Evolutionary conservation across 2,329 filamentous ascomycete genomes (phyloP).

Genomic region (Thielaviopsis ethacetica): DNA sequence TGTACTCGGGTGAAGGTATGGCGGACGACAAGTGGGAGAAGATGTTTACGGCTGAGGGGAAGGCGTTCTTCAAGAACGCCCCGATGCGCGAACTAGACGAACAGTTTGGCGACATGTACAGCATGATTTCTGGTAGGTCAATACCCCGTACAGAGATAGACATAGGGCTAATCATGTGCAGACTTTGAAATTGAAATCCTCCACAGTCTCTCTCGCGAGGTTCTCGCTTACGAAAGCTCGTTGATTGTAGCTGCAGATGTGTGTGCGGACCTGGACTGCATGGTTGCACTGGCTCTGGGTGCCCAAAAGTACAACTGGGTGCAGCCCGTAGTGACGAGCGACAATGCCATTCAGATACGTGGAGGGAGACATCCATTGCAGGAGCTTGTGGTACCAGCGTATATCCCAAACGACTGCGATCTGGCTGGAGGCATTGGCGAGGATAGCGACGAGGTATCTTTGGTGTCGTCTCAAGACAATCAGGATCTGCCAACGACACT

Average conservation of each 20-base stretch:
- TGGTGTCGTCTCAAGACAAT: not conserved
- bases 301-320: conserved; percentile 58
- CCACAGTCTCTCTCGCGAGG: conserved; percentile 52
- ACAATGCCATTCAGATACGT: conserved; percentile 57
- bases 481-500: conserved; percentile 33
- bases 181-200: conserved; percentile 84
- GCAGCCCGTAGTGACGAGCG: conserved; percentile 50
- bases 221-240: conserved; percentile 52
- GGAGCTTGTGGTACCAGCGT: conserved; percentile 64
- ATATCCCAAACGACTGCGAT: conserved; percentile 68
- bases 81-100: conserved; percentile 69
- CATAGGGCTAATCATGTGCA: conserved; percentile 17
- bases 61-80: conserved; percentile 73
- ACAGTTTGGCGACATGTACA: conserved; percentile 70
- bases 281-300: conserved; percentile 64
- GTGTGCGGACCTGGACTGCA: conserved; percentile 73
- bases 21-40: conserved; percentile 53
- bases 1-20: conserved; percentile 43
- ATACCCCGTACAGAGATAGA: not conserved
- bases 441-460: not conserved
- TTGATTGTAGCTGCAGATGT: conserved; percentile 58
- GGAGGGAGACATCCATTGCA: conserved; percentile 78
- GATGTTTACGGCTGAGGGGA: conserved; percentile 55
- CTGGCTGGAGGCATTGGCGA: conserved; percentile 42
- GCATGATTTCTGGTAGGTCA: conserved; percentile 57